Evolutionary conservation across 176 grass and related monocot genomes (phyloP), one percentile per base, ranked within the genome.

Genomic region (Eleusine indica): DNA sequence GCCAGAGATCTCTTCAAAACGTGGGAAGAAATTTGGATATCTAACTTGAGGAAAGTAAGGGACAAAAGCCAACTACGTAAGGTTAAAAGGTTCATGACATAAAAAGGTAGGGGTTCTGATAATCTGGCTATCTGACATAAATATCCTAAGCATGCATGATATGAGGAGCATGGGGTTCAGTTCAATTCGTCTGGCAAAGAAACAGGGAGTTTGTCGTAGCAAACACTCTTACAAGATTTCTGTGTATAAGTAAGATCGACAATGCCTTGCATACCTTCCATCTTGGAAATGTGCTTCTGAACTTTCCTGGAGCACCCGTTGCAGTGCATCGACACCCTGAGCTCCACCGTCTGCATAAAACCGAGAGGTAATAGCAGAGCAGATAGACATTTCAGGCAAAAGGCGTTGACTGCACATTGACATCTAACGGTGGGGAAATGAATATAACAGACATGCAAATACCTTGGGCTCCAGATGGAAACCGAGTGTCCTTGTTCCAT

Each of bases 321-420:
- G 89, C 96, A 96, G 79, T 99, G 96, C 96, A 99, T 96, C 39
- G 89, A 95, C 79, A 99, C 96, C 89, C 73, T 90, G 68, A 99
- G 85, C 73, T 93, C 96, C 71, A 99, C 96, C 11, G 91, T 99
- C 96, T 99, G 71, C 78, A 72, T 43, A 44, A 58, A 7, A 28
- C 12, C 14, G 48, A 6, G 22, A 25, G 16, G 18, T 6, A 28
- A 21, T 44, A 10, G 16, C 3, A 56, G 2, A 70, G 14, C 9
- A 42, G 16, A 3, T 25, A 1, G 4, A 18, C 11, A 35, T 2
- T 43, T 2, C 16, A 71, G 28, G 1, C 21, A 21, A 6, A 49
- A 2, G 7, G 14, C 57, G 43, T 35, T 17, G 43, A 69, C 13
- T 19, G 21, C 60, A 30, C 9, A 12, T 18, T 14, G 18, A 11